Percentiles rank a stretch among this genome's conserved stretches.
Conservation (phyloP, 768 basidiomycete genomes). For the Lyophyllum atratum region DNA sequence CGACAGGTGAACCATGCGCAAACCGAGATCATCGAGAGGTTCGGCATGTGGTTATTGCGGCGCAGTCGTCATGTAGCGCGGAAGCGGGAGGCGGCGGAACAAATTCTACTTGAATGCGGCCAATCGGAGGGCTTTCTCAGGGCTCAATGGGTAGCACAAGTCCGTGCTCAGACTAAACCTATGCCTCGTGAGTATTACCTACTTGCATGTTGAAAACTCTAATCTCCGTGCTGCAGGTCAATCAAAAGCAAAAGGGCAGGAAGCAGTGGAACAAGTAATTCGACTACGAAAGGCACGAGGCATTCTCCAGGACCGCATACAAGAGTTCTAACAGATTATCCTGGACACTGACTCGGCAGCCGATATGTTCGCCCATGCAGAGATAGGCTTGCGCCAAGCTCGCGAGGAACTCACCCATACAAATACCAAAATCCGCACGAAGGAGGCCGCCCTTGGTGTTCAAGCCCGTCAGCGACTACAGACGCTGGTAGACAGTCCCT, state of each 20-base stretch:
- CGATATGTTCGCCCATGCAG: neutral
- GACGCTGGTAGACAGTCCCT: neutral
- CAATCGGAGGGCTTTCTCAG: neutral
- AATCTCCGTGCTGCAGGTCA: neutral
- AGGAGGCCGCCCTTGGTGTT: neutral
- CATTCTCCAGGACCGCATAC: neutral
- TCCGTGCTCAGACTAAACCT: constrained; percentile 6
- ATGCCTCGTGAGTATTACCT: constrained; percentile 20
- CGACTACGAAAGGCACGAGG: neutral
- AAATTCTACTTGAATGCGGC: neutral
- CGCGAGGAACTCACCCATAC: neutral
- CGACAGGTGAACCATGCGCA: neutral
- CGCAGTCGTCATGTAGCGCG: neutral
- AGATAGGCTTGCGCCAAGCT: neutral
- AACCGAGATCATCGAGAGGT: neutral
- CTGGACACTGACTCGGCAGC: neutral
- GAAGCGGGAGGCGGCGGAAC: neutral
- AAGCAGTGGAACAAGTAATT: neutral
- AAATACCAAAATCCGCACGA: neutral
- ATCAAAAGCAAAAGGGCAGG: neutral
- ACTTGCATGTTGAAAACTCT: neutral
- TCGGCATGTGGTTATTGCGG: neutral
- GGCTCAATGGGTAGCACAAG: constrained; percentile 1
- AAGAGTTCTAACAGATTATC: neutral
- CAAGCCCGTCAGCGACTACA: neutral